phyloP scores from a whole-genome alignment of 331 rosid species.

The Rhamnella rubrinervis region DNA sequence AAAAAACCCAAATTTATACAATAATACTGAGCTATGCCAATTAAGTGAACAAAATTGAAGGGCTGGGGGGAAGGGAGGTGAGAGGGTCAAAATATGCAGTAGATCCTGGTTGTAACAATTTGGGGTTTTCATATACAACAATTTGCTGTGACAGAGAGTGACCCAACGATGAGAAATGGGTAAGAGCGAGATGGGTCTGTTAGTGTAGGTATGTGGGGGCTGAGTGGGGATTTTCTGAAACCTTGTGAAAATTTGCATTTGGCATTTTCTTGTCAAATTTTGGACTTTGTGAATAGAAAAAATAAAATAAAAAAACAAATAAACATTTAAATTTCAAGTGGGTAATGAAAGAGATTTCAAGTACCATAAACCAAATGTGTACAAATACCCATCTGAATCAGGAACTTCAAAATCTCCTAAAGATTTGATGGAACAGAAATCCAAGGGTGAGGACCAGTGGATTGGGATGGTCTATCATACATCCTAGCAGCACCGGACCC shows the following conservation, averaged over 20 bases:
- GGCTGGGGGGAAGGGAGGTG: background rate
- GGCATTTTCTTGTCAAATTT: constrained; percentile 60
- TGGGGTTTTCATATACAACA: background rate
- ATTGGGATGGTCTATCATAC: no score
- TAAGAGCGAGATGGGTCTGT: background rate
- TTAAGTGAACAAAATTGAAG: background rate
- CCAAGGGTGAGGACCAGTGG: no score
- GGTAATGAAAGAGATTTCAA: background rate
- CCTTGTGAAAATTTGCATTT: constrained; percentile 32
- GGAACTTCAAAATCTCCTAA: no score
- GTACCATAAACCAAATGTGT: background rate
- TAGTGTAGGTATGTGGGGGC: constrained; percentile 20
- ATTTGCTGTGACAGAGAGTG: constrained; percentile 20
- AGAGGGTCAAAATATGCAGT: no score
- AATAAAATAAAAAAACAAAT: no score
- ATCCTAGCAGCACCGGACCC: background rate
- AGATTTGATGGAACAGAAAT: no score
- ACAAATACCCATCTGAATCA: no score
- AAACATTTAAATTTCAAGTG: background rate
- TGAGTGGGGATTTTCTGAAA: background rate
- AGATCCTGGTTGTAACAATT: no score
- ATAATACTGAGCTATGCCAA: background rate
- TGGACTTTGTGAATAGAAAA: constrained; percentile 15
- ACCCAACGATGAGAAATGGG: constrained; percentile 19
- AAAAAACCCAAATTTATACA: background rate